Percentiles rank a stretch among this genome's conserved stretches.
Evolutionary conservation across 2,329 filamentous ascomycete genomes (phyloP).

Genomic region (Trichoderma hamatum): DNA sequence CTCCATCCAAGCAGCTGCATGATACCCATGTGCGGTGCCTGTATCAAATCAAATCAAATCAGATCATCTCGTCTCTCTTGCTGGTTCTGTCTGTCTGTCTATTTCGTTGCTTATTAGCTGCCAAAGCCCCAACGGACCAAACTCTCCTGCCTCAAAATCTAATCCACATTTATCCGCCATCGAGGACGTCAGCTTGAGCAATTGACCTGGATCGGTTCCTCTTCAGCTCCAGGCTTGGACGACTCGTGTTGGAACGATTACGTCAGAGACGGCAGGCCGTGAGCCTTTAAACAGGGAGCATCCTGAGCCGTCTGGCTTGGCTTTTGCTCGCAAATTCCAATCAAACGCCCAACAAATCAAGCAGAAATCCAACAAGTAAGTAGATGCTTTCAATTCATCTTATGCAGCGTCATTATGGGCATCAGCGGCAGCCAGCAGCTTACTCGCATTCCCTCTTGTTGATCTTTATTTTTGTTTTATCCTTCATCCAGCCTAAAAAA

Average conservation of each 20-base stretch:
- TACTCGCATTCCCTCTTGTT: neutral
- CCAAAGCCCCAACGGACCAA: slow-evolving; percentile 22
- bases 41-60: neutral
- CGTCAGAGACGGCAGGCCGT: slow-evolving; percentile 15
- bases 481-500: neutral
- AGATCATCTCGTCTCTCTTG: neutral
- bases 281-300: neutral
- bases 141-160: slow-evolving; percentile 5
- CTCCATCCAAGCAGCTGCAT: neutral
- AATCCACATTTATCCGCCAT: slow-evolving; percentile 20
- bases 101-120: neutral
- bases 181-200: slow-evolving; percentile 25
- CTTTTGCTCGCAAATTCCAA: neutral
- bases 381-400: slow-evolving; percentile 4
- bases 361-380: neutral
- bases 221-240: slow-evolving; percentile 12
- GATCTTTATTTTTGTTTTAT: neutral
- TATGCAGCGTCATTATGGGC: neutral
- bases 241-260: slow-evolving; percentile 3
- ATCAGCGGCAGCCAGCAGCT: neutral
- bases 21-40: neutral
- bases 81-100: neutral
- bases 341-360: neutral
- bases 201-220: slow-evolving; percentile 5
- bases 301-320: neutral